Conservation (phyloP, 1,284 basidiomycete species). For the Cutaneotrichosporon cavernicola region DNA sequence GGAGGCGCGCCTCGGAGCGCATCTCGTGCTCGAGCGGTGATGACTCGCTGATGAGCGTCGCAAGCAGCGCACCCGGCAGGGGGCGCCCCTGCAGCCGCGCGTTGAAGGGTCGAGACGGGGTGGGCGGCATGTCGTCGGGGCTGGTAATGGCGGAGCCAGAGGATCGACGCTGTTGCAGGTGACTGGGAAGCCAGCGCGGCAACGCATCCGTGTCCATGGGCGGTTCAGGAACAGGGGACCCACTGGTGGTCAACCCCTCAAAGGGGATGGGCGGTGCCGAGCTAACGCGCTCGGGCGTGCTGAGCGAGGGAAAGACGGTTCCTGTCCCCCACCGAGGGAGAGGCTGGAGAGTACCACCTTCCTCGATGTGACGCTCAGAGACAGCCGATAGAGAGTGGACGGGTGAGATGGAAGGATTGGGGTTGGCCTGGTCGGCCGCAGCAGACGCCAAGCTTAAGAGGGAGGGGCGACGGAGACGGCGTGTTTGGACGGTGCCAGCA, state of each 20-base stretch:
- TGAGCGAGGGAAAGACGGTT: conserved; percentile 20
- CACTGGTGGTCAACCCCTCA: conserved; percentile 38
- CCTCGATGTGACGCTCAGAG: neutral
- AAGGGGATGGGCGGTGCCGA: conserved; percentile 38
- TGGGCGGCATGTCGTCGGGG: neutral
- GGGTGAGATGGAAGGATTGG: conserved; percentile 2
- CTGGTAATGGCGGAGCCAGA: conserved; percentile 3
- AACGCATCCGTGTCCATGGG: conserved; percentile 18
- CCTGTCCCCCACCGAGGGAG: conserved; percentile 30
- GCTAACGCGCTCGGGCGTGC: conserved; percentile 28
- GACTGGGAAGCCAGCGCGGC: conserved; percentile 6
- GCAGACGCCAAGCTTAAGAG: conserved; percentile 28
- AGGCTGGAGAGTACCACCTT: conserved; percentile 2
- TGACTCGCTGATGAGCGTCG: conserved; percentile 48
- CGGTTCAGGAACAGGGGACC: conserved; percentile 30
- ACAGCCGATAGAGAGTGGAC: neutral
- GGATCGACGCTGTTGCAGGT: conserved; percentile 4
- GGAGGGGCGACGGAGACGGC: conserved; percentile 39
- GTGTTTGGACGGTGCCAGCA: conserved; percentile 11
- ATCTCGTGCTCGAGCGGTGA: conserved; percentile 50
- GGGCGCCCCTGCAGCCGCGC: conserved; percentile 36
- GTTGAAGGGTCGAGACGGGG: conserved; percentile 6
- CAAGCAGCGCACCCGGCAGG: conserved; percentile 42
- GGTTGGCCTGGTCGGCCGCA: neutral
- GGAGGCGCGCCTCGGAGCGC: conserved; percentile 47